Percentiles rank a stretch among this genome's conserved stretches.
Evolutionary conservation across 768 basidiomycete species (phyloP).

Genomic region (Strobilomyces dryophilus): DNA sequence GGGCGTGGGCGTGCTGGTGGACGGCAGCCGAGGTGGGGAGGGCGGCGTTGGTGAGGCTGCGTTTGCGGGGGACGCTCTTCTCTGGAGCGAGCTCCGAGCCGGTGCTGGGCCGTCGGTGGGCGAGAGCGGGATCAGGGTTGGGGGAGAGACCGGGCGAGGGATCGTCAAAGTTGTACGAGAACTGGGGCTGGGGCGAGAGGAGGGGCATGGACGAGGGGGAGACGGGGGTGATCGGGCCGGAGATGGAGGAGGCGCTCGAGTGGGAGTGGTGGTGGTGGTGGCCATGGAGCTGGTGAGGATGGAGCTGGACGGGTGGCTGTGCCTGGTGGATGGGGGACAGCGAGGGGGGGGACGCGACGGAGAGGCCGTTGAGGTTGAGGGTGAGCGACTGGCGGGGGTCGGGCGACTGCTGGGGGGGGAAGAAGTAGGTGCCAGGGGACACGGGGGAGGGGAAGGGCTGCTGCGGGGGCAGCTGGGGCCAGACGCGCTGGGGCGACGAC

Average conservation of each 20-base stretch:
- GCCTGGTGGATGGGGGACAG: constrained; percentile 55
- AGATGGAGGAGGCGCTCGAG: constrained; percentile 31
- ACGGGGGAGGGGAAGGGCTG: constrained; percentile 25
- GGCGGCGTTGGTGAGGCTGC: constrained; percentile 51
- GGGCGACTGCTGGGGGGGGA: constrained; percentile 11
- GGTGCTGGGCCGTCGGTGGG: constrained; percentile 35
- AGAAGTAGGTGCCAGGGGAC: constrained; percentile 23
- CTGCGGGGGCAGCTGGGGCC: constrained; percentile 13
- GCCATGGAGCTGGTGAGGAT: constrained; percentile 57
- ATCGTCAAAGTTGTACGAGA: constrained; percentile 46
- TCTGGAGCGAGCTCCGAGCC: constrained; percentile 37
- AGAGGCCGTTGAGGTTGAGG: constrained; percentile 64
- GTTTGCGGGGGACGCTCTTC: constrained; percentile 60
- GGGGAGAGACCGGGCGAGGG: constrained; percentile 25
- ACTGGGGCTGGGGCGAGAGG: constrained; percentile 39
- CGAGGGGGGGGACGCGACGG: constrained; percentile 62
- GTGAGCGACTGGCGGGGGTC: constrained; percentile 37
- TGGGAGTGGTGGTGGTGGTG: constrained; percentile 25
- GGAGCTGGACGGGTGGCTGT: constrained; percentile 44
- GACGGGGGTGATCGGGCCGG: constrained; percentile 54
- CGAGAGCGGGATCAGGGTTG: constrained; percentile 26
- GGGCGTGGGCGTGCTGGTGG: constrained; percentile 27
- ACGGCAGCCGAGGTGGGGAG: constrained; percentile 32
- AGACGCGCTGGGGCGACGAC: constrained; percentile 29
- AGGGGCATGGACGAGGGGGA: constrained; percentile 44